Conservation (phyloP, 164 flowering plant species). For the Sedum album region DNA sequence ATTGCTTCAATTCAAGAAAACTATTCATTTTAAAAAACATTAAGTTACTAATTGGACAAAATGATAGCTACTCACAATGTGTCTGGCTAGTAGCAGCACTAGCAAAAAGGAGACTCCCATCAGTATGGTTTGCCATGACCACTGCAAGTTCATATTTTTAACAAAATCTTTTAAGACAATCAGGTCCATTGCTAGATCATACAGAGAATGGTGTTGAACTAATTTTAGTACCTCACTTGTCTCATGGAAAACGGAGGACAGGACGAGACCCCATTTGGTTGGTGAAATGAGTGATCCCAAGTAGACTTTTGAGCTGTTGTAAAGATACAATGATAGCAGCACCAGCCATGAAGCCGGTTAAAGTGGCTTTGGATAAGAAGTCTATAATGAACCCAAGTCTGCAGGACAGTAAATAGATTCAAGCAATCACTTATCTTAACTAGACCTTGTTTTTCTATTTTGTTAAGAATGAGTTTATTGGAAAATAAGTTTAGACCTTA, state of each 20-base stretch:
- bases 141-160: conserved; percentile 31
- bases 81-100: conserved; percentile 63
- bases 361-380: conserved; percentile 82
- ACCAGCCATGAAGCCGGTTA: conserved; percentile 96
- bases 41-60: not conserved
- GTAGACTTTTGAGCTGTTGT: conserved; percentile 80
- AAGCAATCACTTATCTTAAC: not conserved
- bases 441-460: not conserved
- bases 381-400: conserved; percentile 94
- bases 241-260: conserved; percentile 66
- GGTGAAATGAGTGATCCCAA: conserved; percentile 85
- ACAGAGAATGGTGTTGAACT: not conserved
- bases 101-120: conserved; percentile 80
- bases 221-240: conserved; percentile 47
- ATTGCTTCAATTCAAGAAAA: not conserved
- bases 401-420: conserved; percentile 7
- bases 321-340: conserved; percentile 92
- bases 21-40: not conserved
- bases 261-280: conserved; percentile 79
- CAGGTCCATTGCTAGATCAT: not conserved
- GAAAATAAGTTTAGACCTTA: conserved; percentile 39
- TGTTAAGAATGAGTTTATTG: not conserved
- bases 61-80: conserved; percentile 34
- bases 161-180: not conserved
- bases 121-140: conserved; percentile 95